phyloP scores from a whole-genome alignment of 2,329 filamentous ascomycete species.

The Dichotomopilus funicola region DNA sequence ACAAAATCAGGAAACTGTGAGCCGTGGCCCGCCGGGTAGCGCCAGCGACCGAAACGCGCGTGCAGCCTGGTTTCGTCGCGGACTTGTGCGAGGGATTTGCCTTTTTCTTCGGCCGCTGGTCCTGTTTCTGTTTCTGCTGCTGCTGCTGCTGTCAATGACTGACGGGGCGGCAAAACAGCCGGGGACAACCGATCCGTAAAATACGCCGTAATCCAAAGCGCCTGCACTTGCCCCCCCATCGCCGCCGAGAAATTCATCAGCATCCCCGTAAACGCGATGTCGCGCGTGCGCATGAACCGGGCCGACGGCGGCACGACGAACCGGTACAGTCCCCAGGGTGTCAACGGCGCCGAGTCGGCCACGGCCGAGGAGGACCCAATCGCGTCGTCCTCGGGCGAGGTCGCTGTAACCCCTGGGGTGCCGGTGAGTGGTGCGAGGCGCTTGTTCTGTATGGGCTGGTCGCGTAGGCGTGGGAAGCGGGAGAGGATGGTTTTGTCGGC shows the following conservation, averaged over 20 bases:
- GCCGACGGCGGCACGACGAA: constrained; percentile 40
- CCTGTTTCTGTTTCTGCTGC: not conserved
- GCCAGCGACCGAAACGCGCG: constrained; percentile 62
- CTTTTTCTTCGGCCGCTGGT: constrained; percentile 18
- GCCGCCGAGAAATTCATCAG: constrained; percentile 38
- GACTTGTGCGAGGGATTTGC: constrained; percentile 37
- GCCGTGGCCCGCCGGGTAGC: constrained; percentile 62
- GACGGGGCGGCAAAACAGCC: constrained; percentile 21
- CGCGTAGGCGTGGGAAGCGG: constrained; percentile 45
- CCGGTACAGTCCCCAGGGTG: constrained; percentile 39
- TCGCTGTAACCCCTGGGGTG: constrained; percentile 33
- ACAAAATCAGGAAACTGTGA: constrained; percentile 60
- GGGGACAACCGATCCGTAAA: constrained; percentile 45
- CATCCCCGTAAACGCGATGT: constrained; percentile 42
- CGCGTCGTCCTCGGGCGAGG: constrained; percentile 17
- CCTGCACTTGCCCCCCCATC: constrained; percentile 41
- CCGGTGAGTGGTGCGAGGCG: constrained; percentile 37
- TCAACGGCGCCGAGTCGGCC: constrained; percentile 22
- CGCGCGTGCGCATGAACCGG: constrained; percentile 31
- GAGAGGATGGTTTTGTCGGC: constrained; percentile 49
- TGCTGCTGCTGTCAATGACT: not conserved
- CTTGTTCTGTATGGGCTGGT: constrained; percentile 45
- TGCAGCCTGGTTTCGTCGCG: constrained; percentile 54
- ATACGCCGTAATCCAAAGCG: constrained; percentile 60
- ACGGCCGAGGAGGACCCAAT: constrained; percentile 18